Evolutionary conservation across 2,329 filamentous ascomycete genomes (phyloP).

Genomic region (Aphanocladium album): DNA sequence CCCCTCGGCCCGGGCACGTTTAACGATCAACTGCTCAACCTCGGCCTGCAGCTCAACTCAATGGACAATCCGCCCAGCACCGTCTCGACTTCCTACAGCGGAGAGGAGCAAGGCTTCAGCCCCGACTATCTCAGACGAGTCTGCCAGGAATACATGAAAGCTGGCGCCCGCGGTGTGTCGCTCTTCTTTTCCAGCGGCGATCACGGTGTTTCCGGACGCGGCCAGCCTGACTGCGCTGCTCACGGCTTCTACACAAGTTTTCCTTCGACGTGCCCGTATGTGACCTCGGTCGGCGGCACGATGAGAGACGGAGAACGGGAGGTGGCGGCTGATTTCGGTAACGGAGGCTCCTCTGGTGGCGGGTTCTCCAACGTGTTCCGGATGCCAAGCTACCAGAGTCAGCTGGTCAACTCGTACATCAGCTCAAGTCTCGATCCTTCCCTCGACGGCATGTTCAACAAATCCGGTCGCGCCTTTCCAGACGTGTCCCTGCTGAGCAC

Average conservation of each 20-base stretch:
- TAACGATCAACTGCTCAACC: constrained; percentile 8
- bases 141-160: constrained; percentile 13
- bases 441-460: constrained; percentile 4
- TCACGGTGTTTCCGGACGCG: not conserved
- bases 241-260: constrained; percentile 7
- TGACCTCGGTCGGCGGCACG: constrained; percentile 11
- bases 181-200: constrained; percentile 9
- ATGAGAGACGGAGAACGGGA: not conserved
- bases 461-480: constrained; percentile 9
- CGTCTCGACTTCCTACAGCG: constrained; percentile 12
- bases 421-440: not conserved
- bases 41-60: too few species aligned
- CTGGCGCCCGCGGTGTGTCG: constrained; percentile 12
- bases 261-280: constrained; percentile 11
- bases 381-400: not conserved
- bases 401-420: not conserved
- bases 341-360: not conserved
- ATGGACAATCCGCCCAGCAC: constrained; percentile 5
- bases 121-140: constrained; percentile 9
- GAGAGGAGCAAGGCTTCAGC: constrained; percentile 6
- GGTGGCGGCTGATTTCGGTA: too few species aligned
- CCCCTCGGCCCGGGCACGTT: constrained; percentile 12
- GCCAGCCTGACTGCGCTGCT: constrained; percentile 14
- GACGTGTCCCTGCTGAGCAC: constrained; percentile 1
- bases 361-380: constrained; percentile 12